These are phyloP conservation scores for Aspergillus bridgeri DNA, from an alignment of 495 filamentous ascomycete species.

Conservation along the genomic window DNA sequence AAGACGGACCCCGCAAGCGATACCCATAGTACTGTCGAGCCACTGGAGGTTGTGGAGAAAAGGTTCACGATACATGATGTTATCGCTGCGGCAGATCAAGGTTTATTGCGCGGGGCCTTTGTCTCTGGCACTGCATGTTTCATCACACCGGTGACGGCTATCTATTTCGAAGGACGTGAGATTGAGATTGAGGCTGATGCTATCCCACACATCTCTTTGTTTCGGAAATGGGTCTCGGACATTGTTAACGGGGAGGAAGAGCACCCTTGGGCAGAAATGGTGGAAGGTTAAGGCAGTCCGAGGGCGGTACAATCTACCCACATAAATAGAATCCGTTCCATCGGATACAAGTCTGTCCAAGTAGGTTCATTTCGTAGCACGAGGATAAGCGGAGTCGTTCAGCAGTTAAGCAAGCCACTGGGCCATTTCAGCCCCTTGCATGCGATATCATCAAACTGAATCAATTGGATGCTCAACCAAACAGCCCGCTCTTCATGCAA, in stretches of 20 bases:
- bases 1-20: background rate
- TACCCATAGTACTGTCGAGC: background rate
- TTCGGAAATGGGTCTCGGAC: background rate
- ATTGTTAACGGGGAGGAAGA: slow-evolving; percentile 4
- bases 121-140: background rate
- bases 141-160: background rate
- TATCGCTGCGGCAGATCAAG: background rate
- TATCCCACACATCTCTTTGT: background rate
- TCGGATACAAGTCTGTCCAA: too few species aligned
- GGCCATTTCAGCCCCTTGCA: too few species aligned
- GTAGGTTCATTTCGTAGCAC: too few species aligned
- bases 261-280: background rate
- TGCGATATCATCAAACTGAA: too few species aligned
- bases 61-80: slow-evolving; percentile 5
- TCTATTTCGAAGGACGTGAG: background rate
- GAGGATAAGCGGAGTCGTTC: too few species aligned
- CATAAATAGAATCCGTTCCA: too few species aligned
- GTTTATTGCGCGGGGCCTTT: slow-evolving; percentile 2
- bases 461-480: too few species aligned
- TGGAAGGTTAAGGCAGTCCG: background rate
- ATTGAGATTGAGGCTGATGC: background rate
- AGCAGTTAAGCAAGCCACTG: too few species aligned
- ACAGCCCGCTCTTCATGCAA: too few species aligned
- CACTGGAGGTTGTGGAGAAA: slow-evolving; percentile 1
- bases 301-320: too few species aligned